A percentile compares a stretch with the other conserved stretches of the same genome.
phyloP scores from a whole-genome alignment of 2,329 filamentous ascomycete species.

The Apiospora pterosperma region DNA sequence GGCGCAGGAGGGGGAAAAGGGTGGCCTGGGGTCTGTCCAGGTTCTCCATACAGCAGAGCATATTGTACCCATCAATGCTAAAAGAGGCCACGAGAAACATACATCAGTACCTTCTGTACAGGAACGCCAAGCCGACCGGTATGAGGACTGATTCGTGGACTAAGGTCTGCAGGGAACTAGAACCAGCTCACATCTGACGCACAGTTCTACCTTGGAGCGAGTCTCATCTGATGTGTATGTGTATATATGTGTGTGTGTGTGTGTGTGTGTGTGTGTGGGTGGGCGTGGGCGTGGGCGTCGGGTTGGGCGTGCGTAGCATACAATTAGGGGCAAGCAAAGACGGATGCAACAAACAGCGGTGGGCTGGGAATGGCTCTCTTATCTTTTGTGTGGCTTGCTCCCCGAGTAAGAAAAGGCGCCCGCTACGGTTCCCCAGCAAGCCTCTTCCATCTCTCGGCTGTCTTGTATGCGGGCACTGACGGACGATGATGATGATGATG shows the following conservation, averaged over 20 bases:
- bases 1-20: not conserved
- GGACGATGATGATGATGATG: constrained; percentile 10
- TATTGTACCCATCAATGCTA: not conserved
- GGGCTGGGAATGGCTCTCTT: not conserved
- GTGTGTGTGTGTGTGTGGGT: not conserved
- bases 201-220: constrained; percentile 5
- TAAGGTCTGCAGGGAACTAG: constrained; percentile 6
- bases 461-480: constrained; percentile 2
- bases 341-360: constrained; percentile 3
- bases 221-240: constrained; percentile 7
- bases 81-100: not conserved
- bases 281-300: not conserved
- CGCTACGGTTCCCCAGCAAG: not conserved
- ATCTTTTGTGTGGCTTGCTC: not conserved
- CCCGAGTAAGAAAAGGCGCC: constrained; percentile 5
- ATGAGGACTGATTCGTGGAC: constrained; percentile 10
- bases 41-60: not conserved
- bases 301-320: no score
- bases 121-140: constrained; percentile 8
- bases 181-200: constrained; percentile 10
- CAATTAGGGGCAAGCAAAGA: not conserved
- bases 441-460: constrained; percentile 4
- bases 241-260: not conserved
- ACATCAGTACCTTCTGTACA: not conserved
- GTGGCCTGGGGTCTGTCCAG: not conserved